A percentile compares a stretch with the other conserved stretches of the same genome.
Conservation (phyloP, 345 rosid genomes). For the Eucalyptus melliodora region DNA sequence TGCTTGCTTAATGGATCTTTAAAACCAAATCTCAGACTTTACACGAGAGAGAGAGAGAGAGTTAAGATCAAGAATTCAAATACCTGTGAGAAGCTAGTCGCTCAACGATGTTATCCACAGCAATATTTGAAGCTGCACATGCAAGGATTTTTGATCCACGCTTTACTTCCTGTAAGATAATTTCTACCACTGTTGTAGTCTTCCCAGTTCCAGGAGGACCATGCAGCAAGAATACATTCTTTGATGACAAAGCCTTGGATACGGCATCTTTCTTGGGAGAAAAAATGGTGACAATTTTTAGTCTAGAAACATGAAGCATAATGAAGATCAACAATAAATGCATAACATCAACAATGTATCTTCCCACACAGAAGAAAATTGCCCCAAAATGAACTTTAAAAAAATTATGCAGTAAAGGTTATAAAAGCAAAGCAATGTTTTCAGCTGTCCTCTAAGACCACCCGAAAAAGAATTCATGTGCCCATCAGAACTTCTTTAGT, state of each 20-base stretch:
- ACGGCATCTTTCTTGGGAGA: constrained; percentile 66
- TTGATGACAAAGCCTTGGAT: constrained; percentile 71
- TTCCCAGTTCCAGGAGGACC: constrained; percentile 99
- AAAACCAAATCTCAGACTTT: neutral
- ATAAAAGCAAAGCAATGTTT: neutral
- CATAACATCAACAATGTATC: neutral
- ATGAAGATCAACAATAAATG: neutral
- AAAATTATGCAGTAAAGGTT: neutral
- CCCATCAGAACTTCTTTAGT: neutral
- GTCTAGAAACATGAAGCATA: neutral
- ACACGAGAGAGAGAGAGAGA: neutral
- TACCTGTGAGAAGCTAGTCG: constrained; percentile 88
- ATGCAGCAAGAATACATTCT: constrained; percentile 75
- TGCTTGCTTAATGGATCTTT: neutral
- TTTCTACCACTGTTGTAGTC: constrained; percentile 95
- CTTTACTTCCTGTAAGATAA: constrained; percentile 87
- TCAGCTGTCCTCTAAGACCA: neutral
- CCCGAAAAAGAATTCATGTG: neutral
- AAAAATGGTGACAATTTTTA: neutral
- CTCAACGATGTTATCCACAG: constrained; percentile 97
- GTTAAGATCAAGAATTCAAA: neutral
- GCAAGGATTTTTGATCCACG: constrained; percentile 95
- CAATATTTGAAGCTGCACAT: constrained; percentile 97
- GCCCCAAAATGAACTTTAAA: neutral
- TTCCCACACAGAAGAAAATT: neutral